Evolutionary conservation across 441 rosid species (phyloP).

Genomic region (Francoa sonchifolia): DNA sequence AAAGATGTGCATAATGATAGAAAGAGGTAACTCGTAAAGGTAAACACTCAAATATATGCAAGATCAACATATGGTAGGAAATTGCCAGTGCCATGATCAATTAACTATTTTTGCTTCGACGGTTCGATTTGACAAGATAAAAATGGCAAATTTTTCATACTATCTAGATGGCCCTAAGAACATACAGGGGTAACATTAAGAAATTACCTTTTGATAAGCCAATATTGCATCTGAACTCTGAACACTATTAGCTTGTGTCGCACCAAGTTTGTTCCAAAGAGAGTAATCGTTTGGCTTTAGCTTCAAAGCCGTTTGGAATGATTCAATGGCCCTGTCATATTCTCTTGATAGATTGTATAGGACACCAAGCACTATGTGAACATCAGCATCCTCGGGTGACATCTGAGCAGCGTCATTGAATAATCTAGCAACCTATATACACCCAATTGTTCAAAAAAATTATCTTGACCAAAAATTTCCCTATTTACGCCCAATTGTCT

Average conservation of each 20-base stretch:
- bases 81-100: no score
- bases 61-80: no score
- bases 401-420: slow-evolving; percentile 80
- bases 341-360: slow-evolving; percentile 84
- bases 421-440: slow-evolving; percentile 63
- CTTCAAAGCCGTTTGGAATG: slow-evolving; percentile 73
- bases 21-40: no score
- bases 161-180: background rate
- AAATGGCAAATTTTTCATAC: background rate
- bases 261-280: slow-evolving; percentile 98
- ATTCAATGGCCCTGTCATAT: slow-evolving; percentile 72
- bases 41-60: background rate
- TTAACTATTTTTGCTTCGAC: no score
- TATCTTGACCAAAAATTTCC: no score
- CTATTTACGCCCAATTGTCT: no score
- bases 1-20: no score
- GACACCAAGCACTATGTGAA: slow-evolving; percentile 86
- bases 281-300: slow-evolving; percentile 95
- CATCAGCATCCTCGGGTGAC: slow-evolving; percentile 94
- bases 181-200: background rate
- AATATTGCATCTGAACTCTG: slow-evolving; percentile 95
- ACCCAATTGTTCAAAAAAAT: no score
- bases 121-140: no score
- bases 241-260: slow-evolving; percentile 96
- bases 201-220: slow-evolving; percentile 80